These are phyloP conservation scores for Candida sphagnicola DNA, from an alignment of 805 yeast genomes.

Conservation along the genomic window DNA sequence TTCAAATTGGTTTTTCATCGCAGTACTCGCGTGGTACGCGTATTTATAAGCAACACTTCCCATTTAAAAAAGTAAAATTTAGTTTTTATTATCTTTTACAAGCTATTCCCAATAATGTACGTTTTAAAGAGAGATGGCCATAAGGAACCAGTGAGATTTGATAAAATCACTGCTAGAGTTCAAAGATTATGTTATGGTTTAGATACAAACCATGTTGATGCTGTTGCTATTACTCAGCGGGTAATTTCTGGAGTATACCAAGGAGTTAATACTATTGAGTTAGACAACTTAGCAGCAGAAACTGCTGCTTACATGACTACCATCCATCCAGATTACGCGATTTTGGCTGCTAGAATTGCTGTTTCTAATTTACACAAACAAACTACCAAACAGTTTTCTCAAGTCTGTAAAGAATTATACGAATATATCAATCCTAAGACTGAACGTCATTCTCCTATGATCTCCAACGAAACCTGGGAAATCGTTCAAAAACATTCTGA, in stretches of 20 bases:
- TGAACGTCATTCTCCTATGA: constrained; percentile 49
- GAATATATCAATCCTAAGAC: constrained; percentile 80
- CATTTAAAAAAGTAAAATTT: not conserved
- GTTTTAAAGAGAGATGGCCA: constrained; percentile 92
- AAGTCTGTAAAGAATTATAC: constrained; percentile 69
- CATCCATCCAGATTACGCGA: constrained; percentile 95
- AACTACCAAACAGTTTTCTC: constrained; percentile 81
- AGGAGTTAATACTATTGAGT: constrained; percentile 91
- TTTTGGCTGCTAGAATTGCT: constrained; percentile 92
- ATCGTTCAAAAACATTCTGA: constrained; percentile 35
- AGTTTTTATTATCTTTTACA: not conserved
- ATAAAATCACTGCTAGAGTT: constrained; percentile 89
- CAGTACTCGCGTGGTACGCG: not conserved
- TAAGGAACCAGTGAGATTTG: constrained; percentile 91
- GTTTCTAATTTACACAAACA: constrained; percentile 92
- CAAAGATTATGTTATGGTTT: constrained; percentile 93
- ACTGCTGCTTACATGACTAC: constrained; percentile 98
- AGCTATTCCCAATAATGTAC: constrained; percentile 46
- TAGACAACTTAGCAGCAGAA: constrained; percentile 75
- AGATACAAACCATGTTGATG: constrained; percentile 87
- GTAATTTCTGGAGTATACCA: constrained; percentile 95
- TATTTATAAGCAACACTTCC: not conserved
- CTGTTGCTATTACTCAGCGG: constrained; percentile 93
- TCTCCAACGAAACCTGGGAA: constrained; percentile 37
- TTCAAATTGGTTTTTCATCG: not conserved